Evolutionary conservation across 805 yeast species (phyloP), one percentile per base, ranked within the genome.

Genomic region (Suhomyces sp.): DNA sequence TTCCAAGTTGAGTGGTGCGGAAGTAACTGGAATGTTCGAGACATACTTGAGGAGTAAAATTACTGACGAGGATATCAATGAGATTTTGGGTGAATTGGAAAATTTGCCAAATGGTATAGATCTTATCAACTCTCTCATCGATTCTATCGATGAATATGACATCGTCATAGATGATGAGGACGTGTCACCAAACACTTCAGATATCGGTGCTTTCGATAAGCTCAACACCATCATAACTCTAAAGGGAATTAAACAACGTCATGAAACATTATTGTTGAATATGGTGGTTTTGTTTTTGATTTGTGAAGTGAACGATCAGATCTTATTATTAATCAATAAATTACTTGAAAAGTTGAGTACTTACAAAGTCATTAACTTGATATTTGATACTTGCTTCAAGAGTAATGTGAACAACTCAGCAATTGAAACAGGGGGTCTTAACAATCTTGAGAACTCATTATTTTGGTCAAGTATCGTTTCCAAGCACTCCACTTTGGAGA

Each of bases 301-400:
- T 3, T 58, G 67, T 40, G 70, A 65, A 31, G 49, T 48, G 6
- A 56, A 56, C 42, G 59, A 56, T 2, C 48, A 48, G 12, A 47
- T 59, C 11, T 34, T 60, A 8, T 40, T 39, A 5, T 44, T 59
- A 13, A 42, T 56, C 25, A 56, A 59, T 30, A 33, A 43, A 27
- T 46, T 62, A 0, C 35, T 58, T 24, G 35, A 35, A 8, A 54
- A 50, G 32, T 51, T 65, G 28, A 44, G 48, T 10, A 49, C 47
- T 8, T 66, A 64, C 38, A 33, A 41, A 5, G 32, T 58, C 10
- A 38, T 55, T 34, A 47, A 46, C 4, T 42, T 44, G 9, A 46
- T 63, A 5, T 53, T 63, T 35, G 56, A 50, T 35, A 54, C 60
- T 5, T 46, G 58, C 23, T 56, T 56, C 32, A 42, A 46, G n/a